Percentiles rank a stretch among this genome's conserved stretches.
These are phyloP conservation scores for Moniliophthora roreri DNA, from an alignment of 1,284 basidiomycete species.

Conservation along the genomic window DNA sequence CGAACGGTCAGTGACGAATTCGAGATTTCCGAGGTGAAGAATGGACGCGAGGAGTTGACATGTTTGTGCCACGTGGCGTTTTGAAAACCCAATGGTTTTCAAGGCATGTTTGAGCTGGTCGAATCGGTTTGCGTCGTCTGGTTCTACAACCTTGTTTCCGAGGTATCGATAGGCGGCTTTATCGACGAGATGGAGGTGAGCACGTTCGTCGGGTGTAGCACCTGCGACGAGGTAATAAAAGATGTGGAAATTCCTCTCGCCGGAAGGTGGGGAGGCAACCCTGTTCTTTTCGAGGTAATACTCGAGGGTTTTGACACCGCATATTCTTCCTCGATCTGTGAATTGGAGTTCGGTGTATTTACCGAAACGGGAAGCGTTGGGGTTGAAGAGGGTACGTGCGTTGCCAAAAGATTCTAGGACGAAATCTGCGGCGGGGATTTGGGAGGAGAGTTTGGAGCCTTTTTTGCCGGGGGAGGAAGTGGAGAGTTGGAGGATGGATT, in stretches of 20 bases:
- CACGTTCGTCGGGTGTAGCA: constrained; percentile 83
- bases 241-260: constrained; percentile 95
- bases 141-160: constrained; percentile 54
- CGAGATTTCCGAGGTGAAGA: constrained; percentile 93
- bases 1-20: constrained; percentile 83
- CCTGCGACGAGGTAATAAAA: constrained; percentile 96
- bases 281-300: constrained; percentile 94
- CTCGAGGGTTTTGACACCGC: constrained; percentile 93
- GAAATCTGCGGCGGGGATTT: constrained; percentile 92
- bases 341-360: constrained; percentile 96
- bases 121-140: constrained; percentile 82
- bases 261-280: constrained; percentile 77
- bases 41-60: constrained; percentile 95
- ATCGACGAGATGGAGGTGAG: constrained; percentile 82
- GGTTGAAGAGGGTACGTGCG: constrained; percentile 86
- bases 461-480: constrained; percentile 92
- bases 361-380: constrained; percentile 89
- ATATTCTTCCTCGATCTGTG: constrained; percentile 84
- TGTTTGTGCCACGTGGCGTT: constrained; percentile 90
- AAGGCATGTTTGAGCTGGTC: constrained; percentile 92
- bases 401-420: constrained; percentile 94
- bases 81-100: constrained; percentile 90
- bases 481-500: constrained; percentile 86
- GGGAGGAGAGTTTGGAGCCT: constrained; percentile 81
- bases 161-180: constrained; percentile 84